phyloP scores from a whole-genome alignment of 2,329 filamentous ascomycete genomes.

The Venturiaceae sp. region DNA sequence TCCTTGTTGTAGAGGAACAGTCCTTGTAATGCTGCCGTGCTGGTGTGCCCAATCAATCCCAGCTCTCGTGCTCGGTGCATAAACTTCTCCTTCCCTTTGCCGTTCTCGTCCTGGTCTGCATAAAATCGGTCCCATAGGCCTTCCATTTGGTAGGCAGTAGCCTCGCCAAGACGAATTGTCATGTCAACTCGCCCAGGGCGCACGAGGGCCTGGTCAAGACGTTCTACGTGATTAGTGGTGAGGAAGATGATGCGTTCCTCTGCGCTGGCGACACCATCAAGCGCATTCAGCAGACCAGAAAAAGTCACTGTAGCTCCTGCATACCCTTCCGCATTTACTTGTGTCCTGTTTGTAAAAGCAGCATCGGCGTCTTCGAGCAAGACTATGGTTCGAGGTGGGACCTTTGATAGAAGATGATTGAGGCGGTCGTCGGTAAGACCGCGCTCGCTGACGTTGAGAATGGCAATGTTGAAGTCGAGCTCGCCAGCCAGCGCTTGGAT shows the following conservation, averaged over 20 bases:
- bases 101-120: slow-evolving; percentile 62
- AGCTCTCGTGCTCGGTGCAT: slow-evolving; percentile 58
- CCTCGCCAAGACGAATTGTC: slow-evolving; percentile 82
- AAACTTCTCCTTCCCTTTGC: slow-evolving; percentile 57
- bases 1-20: slow-evolving; percentile 94
- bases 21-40: slow-evolving; percentile 86
- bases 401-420: slow-evolving; percentile 74
- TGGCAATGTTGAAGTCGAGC: slow-evolving; percentile 83
- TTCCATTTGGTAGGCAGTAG: slow-evolving; percentile 72
- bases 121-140: slow-evolving; percentile 96
- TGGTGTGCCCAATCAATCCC: slow-evolving; percentile 62
- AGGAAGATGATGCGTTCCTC: slow-evolving; percentile 91
- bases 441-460: slow-evolving; percentile 82
- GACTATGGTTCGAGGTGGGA: slow-evolving; percentile 73
- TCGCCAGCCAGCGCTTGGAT: slow-evolving; percentile 93
- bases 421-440: slow-evolving; percentile 85
- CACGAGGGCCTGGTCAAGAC: slow-evolving; percentile 80
- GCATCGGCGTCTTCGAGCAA: slow-evolving; percentile 87
- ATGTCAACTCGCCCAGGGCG: slow-evolving; percentile 89
- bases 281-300: slow-evolving; percentile 64
- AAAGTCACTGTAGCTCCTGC: slow-evolving; percentile 85
- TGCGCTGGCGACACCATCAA: slow-evolving; percentile 84
- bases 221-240: slow-evolving; percentile 89
- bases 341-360: slow-evolving; percentile 73
- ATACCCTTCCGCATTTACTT: slow-evolving; percentile 73